Conservation (phyloP, 768 basidiomycete species). For the Rhodosporidiobolus sp. region DNA sequence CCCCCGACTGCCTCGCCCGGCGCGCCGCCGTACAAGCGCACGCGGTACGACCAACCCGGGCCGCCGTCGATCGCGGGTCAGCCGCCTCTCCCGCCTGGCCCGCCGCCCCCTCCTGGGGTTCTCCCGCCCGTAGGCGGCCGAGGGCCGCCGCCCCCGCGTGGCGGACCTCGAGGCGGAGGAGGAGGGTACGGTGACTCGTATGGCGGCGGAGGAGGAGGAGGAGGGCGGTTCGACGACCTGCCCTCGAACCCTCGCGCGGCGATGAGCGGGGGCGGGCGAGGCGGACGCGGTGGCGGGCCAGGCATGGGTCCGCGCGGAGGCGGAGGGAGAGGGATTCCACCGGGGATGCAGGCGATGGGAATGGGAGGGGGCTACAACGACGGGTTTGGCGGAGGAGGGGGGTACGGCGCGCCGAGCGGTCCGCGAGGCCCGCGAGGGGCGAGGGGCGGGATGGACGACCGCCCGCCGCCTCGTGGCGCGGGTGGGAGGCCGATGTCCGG, state of each 20-base stretch:
- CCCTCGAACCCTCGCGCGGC: not conserved
- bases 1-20: constrained; percentile 49
- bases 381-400: not conserved
- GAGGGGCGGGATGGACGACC: not conserved
- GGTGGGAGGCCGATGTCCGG: constrained; percentile 13
- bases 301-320: not conserved
- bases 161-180: constrained; percentile 2
- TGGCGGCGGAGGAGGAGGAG: not conserved
- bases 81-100: constrained; percentile 65
- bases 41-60: constrained; percentile 59
- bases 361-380: not conserved
- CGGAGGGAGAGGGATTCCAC: not conserved
- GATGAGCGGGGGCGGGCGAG: not conserved
- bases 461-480: not conserved
- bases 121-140: constrained; percentile 43
- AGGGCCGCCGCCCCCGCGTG: constrained; percentile 8
- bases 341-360: constrained; percentile 1
- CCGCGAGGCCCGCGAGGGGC: not conserved
- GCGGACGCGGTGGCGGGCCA: not conserved
- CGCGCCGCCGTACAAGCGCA: constrained; percentile 52
- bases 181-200: not conserved
- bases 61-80: constrained; percentile 60
- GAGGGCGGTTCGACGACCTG: not conserved
- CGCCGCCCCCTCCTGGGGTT: constrained; percentile 51
- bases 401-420: not conserved